Conservation (phyloP, 257 asterid species). For the Thymus mandschuricus region DNA sequence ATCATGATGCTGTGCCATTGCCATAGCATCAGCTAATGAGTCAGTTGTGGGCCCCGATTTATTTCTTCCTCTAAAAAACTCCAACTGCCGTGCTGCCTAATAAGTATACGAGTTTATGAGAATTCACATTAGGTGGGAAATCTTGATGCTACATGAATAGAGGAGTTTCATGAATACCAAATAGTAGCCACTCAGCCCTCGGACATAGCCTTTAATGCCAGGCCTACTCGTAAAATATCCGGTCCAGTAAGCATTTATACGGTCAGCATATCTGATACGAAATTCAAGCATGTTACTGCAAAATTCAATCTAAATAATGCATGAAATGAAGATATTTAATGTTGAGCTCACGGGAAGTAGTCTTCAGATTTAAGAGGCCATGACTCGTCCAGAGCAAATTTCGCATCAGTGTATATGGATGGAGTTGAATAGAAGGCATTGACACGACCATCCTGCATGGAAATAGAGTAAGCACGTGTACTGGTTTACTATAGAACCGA, state of each 20-base stretch:
- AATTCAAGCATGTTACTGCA: slow-evolving; percentile 23
- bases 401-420: slow-evolving; percentile 88
- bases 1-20: slow-evolving; percentile 95
- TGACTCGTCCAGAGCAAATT: slow-evolving; percentile 70
- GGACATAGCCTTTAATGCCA: slow-evolving; percentile 78
- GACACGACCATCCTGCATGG: slow-evolving; percentile 94
- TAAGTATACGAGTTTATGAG: slow-evolving; percentile 28
- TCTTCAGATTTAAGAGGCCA: slow-evolving; percentile 97
- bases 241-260: slow-evolving; percentile 90
- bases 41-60: slow-evolving; percentile 76
- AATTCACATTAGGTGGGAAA: slow-evolving; percentile 30
- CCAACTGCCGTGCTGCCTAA: slow-evolving; percentile 96
- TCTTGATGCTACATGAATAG: not conserved
- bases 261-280: slow-evolving; percentile 84
- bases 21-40: slow-evolving; percentile 80
- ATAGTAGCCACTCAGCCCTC: slow-evolving; percentile 88
- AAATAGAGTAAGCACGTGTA: slow-evolving; percentile 17
- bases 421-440: slow-evolving; percentile 96
- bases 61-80: slow-evolving; percentile 70
- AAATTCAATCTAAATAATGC: slow-evolving; percentile 7
- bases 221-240: slow-evolving; percentile 98
- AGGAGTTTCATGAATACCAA: slow-evolving; percentile 44
- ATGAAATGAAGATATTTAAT: slow-evolving; percentile 2
- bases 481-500: not conserved
- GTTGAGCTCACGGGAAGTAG: slow-evolving; percentile 83